These are phyloP conservation scores for Parascedosporium putredinis DNA, from an alignment of 2,329 filamentous ascomycete genomes.

Conservation along the genomic window DNA sequence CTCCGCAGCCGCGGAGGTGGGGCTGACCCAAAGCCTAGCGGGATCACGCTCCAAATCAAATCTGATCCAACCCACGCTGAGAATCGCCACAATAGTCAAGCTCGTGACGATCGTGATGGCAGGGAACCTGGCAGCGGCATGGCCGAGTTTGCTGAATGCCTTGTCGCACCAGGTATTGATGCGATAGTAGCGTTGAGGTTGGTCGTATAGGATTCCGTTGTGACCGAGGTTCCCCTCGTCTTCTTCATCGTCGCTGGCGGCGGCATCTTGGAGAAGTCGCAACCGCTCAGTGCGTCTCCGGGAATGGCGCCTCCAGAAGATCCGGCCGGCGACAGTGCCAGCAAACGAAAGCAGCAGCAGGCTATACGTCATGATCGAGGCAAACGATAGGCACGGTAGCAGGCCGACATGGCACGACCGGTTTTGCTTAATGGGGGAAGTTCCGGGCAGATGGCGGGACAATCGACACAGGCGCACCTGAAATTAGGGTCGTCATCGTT, in stretches of 20 bases:
- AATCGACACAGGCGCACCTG: constrained; percentile 89
- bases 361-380: constrained; percentile 78
- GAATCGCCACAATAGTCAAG: constrained; percentile 61
- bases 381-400: constrained; percentile 89
- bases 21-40: constrained; percentile 92
- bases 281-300: constrained; percentile 70
- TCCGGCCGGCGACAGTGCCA: constrained; percentile 58
- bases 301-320: constrained; percentile 64
- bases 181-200: constrained; percentile 67
- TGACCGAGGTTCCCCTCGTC: constrained; percentile 81
- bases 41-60: constrained; percentile 89
- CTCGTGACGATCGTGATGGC: constrained; percentile 70
- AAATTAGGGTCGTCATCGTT: constrained; percentile 80
- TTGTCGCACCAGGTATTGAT: constrained; percentile 76
- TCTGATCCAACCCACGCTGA: constrained; percentile 79
- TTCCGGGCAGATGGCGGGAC: constrained; percentile 72
- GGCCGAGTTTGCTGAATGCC: constrained; percentile 70
- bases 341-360: constrained; percentile 60
- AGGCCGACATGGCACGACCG: constrained; percentile 72
- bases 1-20: constrained; percentile 76
- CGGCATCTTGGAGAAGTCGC: constrained; percentile 75
- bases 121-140: constrained; percentile 72
- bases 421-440: constrained; percentile 64
- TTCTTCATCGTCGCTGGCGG: constrained; percentile 85
- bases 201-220: constrained; percentile 65